Evolutionary conservation across 805 yeast genomes (phyloP).

Genomic region (Saccharomycopsis schoenii): DNA sequence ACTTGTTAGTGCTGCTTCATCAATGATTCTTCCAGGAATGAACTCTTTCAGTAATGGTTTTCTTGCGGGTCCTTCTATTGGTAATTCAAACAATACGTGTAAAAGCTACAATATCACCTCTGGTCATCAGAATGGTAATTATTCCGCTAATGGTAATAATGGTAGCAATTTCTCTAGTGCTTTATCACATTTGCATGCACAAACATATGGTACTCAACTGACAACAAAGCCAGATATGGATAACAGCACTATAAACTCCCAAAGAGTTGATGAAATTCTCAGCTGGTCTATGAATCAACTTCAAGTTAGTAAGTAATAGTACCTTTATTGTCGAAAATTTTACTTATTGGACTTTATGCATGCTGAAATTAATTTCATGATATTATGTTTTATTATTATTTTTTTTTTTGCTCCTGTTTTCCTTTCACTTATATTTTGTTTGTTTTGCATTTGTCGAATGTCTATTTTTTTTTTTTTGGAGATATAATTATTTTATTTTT

Average conservation of each 20-base stretch:
- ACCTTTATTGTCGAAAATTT: neutral
- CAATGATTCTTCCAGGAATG: slow-evolving; percentile 12
- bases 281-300: slow-evolving; percentile 11
- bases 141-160: neutral
- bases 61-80: neutral
- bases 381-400: neutral
- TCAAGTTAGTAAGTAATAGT: slow-evolving; percentile 6
- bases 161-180: slow-evolving; percentile 3
- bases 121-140: slow-evolving; percentile 9
- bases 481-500: neutral
- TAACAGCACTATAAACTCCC: neutral
- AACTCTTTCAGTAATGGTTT: slow-evolving; percentile 4
- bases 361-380: neutral
- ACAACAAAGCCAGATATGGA: neutral
- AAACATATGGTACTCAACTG: neutral
- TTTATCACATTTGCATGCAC: neutral
- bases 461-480: neutral
- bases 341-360: too few relatives aligned
- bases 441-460: neutral
- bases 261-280: neutral
- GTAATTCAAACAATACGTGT: neutral
- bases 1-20: slow-evolving; percentile 7
- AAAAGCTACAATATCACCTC: slow-evolving; percentile 5
- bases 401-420: neutral
- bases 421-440: neutral